Evolutionary conservation across 768 basidiomycete genomes (phyloP), one percentile per base, ranked within the genome.

Genomic region (Suillus cothurnatus): DNA sequence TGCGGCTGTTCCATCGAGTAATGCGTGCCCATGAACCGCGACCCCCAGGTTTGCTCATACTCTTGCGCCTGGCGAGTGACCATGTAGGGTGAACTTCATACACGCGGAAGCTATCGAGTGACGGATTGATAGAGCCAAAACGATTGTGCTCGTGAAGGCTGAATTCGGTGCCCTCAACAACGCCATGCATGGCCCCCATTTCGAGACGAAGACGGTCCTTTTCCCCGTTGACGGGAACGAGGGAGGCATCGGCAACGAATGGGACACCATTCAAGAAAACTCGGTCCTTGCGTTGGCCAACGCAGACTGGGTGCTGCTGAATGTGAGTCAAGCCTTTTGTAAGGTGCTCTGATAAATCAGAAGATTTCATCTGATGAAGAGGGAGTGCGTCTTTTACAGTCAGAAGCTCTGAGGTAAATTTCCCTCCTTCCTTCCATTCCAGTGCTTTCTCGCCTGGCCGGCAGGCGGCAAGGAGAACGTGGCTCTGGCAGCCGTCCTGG

Each of bases 361-460:
- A 67, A 68, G 85, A 88, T 14, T 84, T 82, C 6, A 84, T 80
- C 62, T 80, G 80, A 68, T 90, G 87, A 31, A 91, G 78, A 1
- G 86, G 82, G 21, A 80, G 70, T 43, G 74, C 73, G 39, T 81
- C 75, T 57, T 79, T 81, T 23, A 82, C 78, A 34, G 81, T 76
- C 23, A 91, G 75, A 41, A 91, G 79, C n/a, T 79, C 78, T 50
- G 74, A 77, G 4, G 89, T 91, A 70, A 91, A 86, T 66, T 77
- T 80, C 2, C 90, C 89, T 9, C 89, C 88, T 39, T 83, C 81
- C 68, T 88, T 88, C 63, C 82, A 83, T 69, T 91, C 90, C 11
- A 78, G 71, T 15, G 90, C 90, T 61, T 80, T 81, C 66, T 84
- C 84, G 5, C 81, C 86, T 7, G 82, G 76, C 28, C 79, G 77